phyloP scores from a whole-genome alignment of 1,284 basidiomycete genomes.

The Ceratobasidium sp. region DNA sequence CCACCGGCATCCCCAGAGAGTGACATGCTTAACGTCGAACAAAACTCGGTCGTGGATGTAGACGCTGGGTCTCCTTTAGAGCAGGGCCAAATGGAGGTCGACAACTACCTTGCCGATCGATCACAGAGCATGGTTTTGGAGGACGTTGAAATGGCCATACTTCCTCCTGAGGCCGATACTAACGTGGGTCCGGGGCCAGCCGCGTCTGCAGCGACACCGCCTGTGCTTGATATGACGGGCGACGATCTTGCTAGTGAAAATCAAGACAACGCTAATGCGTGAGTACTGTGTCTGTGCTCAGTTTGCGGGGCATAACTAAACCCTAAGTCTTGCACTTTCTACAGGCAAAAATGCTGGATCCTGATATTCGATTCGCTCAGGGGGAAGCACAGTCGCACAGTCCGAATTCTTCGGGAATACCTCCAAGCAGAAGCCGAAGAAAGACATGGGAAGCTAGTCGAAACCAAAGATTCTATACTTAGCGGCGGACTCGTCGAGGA shows the following conservation, averaged over 20 bases:
- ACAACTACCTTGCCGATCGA: constrained; percentile 32
- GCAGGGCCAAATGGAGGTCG: constrained; percentile 42
- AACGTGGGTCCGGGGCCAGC: not conserved
- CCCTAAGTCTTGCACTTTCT: constrained; percentile 3
- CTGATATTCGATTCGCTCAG: constrained; percentile 69
- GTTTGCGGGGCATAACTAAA: constrained; percentile 16
- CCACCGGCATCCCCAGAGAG: constrained; percentile 16
- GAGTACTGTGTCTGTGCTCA: not conserved
- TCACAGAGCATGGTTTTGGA: constrained; percentile 14
- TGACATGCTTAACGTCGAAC: not conserved
- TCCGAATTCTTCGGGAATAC: constrained; percentile 74
- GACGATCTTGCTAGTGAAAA: constrained; percentile 22
- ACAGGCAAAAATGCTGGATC: constrained; percentile 66
- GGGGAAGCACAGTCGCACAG: constrained; percentile 71
- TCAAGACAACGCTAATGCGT: constrained; percentile 2
- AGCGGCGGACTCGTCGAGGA: constrained; percentile 60
- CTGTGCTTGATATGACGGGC: constrained; percentile 20
- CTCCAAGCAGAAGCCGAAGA: constrained; percentile 83
- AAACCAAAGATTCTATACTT: constrained; percentile 62
- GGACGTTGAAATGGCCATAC: constrained; percentile 3
- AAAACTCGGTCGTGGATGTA: constrained; percentile 15
- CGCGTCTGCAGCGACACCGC: not conserved
- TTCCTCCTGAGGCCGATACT: constrained; percentile 7
- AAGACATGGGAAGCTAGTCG: constrained; percentile 66
- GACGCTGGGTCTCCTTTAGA: constrained; percentile 36